Percentiles rank a stretch among this genome's conserved stretches.
These are phyloP conservation scores for Beauveria sp. DNA, from an alignment of 2,329 filamentous ascomycete species.

Conservation along the genomic window DNA sequence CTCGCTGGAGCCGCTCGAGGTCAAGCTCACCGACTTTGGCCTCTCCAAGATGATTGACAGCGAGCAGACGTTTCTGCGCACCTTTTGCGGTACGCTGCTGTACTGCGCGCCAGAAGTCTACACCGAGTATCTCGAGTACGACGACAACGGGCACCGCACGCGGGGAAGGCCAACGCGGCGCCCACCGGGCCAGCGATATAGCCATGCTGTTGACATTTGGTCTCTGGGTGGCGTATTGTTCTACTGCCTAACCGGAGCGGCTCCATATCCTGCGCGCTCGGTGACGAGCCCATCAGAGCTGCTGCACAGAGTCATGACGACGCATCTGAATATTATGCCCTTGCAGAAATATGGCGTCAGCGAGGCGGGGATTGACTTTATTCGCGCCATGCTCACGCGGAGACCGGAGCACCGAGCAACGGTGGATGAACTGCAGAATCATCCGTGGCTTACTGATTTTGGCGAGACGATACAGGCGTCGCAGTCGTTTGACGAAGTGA, in stretches of 20 bases:
- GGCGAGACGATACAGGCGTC: slow-evolving; percentile 25
- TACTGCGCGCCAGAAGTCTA: slow-evolving; percentile 98
- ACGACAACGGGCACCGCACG: slow-evolving; percentile 59
- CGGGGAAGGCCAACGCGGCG: slow-evolving; percentile 58
- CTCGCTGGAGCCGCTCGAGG: slow-evolving; percentile 61
- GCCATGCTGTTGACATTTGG: slow-evolving; percentile 92
- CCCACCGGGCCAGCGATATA: slow-evolving; percentile 60
- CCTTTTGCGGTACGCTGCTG: slow-evolving; percentile 90
- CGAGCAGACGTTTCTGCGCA: slow-evolving; percentile 86
- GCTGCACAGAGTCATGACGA: slow-evolving; percentile 80
- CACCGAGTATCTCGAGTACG: slow-evolving; percentile 60
- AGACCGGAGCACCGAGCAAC: slow-evolving; percentile 71
- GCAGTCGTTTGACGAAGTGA: slow-evolving; percentile 53
- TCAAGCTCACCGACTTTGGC: slow-evolving; percentile 95
- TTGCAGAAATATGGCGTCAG: slow-evolving; percentile 55
- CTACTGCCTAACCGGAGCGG: slow-evolving; percentile 68
- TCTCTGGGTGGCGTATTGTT: slow-evolving; percentile 90
- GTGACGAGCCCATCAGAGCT: slow-evolving; percentile 73
- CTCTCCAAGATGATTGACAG: slow-evolving; percentile 90
- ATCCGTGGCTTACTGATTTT: slow-evolving; percentile 60
- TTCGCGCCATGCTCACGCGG: slow-evolving; percentile 72
- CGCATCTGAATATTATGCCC: slow-evolving; percentile 57
- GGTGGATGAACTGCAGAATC: slow-evolving; percentile 59
- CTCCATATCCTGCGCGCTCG: slow-evolving; percentile 73
- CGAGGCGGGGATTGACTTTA: slow-evolving; percentile 61